Evolutionary conservation across 2,329 filamentous ascomycete species (phyloP).

Genomic region (Ophiostoma sp.): DNA sequence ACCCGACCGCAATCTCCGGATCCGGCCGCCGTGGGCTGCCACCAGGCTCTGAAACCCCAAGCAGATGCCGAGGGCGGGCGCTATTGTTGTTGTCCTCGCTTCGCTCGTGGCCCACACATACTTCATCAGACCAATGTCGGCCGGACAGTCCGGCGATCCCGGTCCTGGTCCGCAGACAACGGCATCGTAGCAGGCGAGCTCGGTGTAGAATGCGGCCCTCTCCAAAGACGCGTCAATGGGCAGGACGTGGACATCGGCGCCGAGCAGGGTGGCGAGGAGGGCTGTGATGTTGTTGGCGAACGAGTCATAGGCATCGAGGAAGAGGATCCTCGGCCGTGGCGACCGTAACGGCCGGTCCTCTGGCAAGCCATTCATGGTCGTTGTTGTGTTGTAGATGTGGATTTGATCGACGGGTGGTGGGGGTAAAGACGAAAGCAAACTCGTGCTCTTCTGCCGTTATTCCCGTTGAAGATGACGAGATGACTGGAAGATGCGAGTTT

Average conservation of each 20-base stretch:
- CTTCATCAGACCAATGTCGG: slow-evolving; percentile 82
- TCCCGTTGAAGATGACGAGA: neutral
- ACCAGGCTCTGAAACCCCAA: slow-evolving; percentile 83
- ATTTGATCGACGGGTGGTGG: neutral
- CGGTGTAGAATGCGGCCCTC: slow-evolving; percentile 47
- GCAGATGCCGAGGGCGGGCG: slow-evolving; percentile 82
- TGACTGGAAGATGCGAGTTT: neutral
- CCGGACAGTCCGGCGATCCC: slow-evolving; percentile 68
- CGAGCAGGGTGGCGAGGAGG: slow-evolving; percentile 69
- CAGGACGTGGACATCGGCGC: slow-evolving; percentile 68
- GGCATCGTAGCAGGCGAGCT: slow-evolving; percentile 69
- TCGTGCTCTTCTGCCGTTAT: neutral
- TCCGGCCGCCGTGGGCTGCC: slow-evolving; percentile 61
- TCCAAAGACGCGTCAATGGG: slow-evolving; percentile 64
- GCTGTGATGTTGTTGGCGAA: slow-evolving; percentile 95
- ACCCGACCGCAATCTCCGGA: slow-evolving; percentile 62
- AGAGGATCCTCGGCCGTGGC: slow-evolving; percentile 60
- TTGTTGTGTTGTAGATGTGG: neutral
- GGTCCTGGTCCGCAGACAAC: slow-evolving; percentile 90
- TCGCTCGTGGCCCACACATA: slow-evolving; percentile 61
- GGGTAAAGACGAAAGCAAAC: neutral
- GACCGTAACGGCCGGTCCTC: too few relatives aligned
- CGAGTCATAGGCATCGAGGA: slow-evolving; percentile 94
- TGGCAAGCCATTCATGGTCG: neutral
- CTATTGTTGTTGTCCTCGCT: neutral